A percentile compares a stretch with the other conserved stretches of the same genome.
These are phyloP conservation scores for Arbutus unedo DNA, from an alignment of 148 eudicot species.

Conservation along the genomic window DNA sequence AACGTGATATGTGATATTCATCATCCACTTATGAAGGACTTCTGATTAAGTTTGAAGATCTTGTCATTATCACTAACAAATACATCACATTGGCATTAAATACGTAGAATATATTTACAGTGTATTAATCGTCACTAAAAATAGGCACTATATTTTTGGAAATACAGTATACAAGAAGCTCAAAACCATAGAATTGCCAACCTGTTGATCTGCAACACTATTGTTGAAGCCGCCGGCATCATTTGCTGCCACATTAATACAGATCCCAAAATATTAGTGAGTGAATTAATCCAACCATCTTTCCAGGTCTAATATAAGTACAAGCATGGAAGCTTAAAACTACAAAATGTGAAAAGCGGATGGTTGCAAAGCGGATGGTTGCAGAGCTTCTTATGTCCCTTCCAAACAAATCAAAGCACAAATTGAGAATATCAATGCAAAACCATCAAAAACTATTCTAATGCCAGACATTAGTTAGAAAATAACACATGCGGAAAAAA, in stretches of 20 bases:
- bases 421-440: not conserved
- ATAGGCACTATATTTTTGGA: not conserved
- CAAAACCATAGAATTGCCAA: slow-evolving; percentile 28
- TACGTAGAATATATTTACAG: not conserved
- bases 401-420: not conserved
- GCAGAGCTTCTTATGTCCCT: not conserved
- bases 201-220: slow-evolving; percentile 88
- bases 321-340: not conserved
- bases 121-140: not conserved
- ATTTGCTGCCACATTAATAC: slow-evolving; percentile 36
- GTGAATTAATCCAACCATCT: not conserved
- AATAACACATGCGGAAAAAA: not conserved
- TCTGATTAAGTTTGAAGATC: not conserved
- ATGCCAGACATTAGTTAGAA: not conserved
- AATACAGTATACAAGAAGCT: not conserved
- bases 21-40: not conserved
- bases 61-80: not conserved
- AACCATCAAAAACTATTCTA: not conserved
- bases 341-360: not conserved
- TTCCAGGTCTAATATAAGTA: not conserved
- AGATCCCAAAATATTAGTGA: slow-evolving; percentile 1
- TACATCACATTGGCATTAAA: not conserved
- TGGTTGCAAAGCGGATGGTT: not conserved
- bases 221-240: slow-evolving; percentile 92
- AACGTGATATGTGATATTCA: not conserved